phyloP scores from a whole-genome alignment of 768 basidiomycete genomes.

The Tricholoma saponaceum region DNA sequence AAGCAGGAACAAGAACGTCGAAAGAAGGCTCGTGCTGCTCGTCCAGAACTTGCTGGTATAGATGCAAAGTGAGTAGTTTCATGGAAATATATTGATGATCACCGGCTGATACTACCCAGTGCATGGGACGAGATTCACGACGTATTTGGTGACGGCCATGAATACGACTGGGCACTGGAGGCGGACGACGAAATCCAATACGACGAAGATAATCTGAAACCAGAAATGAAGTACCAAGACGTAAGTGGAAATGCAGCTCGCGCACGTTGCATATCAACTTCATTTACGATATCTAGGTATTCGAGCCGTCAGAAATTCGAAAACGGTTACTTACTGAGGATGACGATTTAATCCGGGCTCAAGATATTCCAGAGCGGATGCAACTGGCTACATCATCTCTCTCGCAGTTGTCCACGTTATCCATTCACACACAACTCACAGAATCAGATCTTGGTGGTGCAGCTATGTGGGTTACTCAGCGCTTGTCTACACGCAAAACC shows the following conservation, averaged over 20 bases:
- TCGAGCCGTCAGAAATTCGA: slow-evolving; percentile 95
- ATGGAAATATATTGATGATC: not conserved
- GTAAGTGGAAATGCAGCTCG: slow-evolving; percentile 34
- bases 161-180: slow-evolving; percentile 92
- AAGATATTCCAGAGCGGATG: slow-evolving; percentile 94
- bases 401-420: slow-evolving; percentile 59
- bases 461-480: slow-evolving; percentile 83
- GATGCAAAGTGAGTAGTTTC: slow-evolving; percentile 67
- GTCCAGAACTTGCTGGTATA: slow-evolving; percentile 73
- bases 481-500: slow-evolving; percentile 67
- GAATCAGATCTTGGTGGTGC: slow-evolving; percentile 76
- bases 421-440: slow-evolving; percentile 57
- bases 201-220: slow-evolving; percentile 48
- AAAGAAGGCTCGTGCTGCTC: slow-evolving; percentile 56
- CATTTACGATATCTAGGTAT: slow-evolving; percentile 56
- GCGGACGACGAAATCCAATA: slow-evolving; percentile 66
- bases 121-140: slow-evolving; percentile 96
- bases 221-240: slow-evolving; percentile 82
- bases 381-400: slow-evolving; percentile 84
- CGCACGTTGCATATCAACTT: slow-evolving; percentile 9
- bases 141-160: slow-evolving; percentile 94
- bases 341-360: slow-evolving; percentile 86
- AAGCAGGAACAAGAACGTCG: slow-evolving; percentile 65
- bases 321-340: slow-evolving; percentile 87
- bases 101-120: slow-evolving; percentile 35